These are phyloP conservation scores for Torulaspora gathmanii DNA, from an alignment of 805 yeast species.

Conservation along the genomic window DNA sequence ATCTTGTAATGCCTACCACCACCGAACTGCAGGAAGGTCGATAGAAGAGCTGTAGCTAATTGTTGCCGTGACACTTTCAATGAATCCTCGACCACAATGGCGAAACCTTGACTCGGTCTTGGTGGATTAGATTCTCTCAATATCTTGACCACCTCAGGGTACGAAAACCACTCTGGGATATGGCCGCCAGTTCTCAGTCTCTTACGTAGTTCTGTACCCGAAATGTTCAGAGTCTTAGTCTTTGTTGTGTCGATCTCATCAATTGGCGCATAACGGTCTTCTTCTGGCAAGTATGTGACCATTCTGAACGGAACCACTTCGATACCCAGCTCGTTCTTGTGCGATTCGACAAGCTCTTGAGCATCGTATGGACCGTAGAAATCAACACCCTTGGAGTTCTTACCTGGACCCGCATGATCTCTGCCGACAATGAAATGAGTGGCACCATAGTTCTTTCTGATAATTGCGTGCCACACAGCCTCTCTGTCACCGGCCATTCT, in stretches of 20 bases:
- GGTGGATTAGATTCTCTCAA: conserved; percentile 93
- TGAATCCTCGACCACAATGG: conserved; percentile 58
- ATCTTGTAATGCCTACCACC: conserved; percentile 70
- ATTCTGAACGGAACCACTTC: conserved; percentile 93
- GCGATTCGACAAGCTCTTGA: conserved; percentile 76
- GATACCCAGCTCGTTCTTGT: conserved; percentile 73
- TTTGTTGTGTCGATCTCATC: conserved; percentile 75
- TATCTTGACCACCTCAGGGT: conserved; percentile 91
- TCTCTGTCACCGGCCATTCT: conserved; percentile 99
- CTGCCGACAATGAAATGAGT: conserved; percentile 96
- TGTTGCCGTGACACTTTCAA: conserved; percentile 58
- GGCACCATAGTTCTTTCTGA: conserved; percentile 94
- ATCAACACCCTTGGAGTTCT: conserved; percentile 81
- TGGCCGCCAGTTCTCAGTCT: conserved; percentile 79
- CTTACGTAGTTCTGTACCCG: conserved; percentile 92
- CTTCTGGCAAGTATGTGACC: conserved; percentile 95
- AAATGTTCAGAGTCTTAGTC: conserved; percentile 79
- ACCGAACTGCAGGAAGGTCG: conserved; percentile 82
- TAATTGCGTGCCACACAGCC: conserved; percentile 97
- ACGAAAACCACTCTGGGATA: conserved; percentile 96
- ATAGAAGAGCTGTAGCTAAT: conserved; percentile 77
- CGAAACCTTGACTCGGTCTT: conserved; percentile 83
- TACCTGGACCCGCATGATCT: conserved; percentile 97
- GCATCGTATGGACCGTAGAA: conserved; percentile 98
- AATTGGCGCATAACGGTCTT: conserved; percentile 90